Evolutionary conservation across 345 rosid genomes (phyloP), one percentile per base, ranked within the genome.

Genomic region (Dovyalis caffra): DNA sequence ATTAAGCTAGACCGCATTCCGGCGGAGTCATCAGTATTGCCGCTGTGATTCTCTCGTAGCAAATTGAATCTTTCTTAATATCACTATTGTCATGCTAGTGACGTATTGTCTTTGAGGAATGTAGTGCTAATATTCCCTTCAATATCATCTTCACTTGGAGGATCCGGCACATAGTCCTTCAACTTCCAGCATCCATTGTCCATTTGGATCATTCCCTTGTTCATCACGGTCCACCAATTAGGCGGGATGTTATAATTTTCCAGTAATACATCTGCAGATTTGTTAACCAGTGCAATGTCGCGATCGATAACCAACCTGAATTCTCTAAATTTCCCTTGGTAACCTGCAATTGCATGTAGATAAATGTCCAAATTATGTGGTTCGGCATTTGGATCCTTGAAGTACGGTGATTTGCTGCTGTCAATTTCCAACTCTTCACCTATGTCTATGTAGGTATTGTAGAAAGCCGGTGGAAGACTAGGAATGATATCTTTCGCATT

Each of bases 281-380:
- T 68, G 29, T 68, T 68, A 1, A 45, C 1, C 16, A 68, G 58
- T 12, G 71, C 5, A 33, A n/a, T 10, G n/a, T 70, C 64, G 14
- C 33, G 43, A 33, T 53, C 64, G 56, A 70, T 14, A n/a, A 51
- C 71, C 33, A 78, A 47, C 15, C 71, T 53, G 26, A 78, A 77
- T 0, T 71, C 66, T 28, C 53, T 32, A 3, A 21, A 8, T 21
- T 37, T 32, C 56, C 76, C 76, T 26, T 81, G 70, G 11, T 67
- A 14, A 49, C 80, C 78, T n/a, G 83, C 80, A 14, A 82, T 23
- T 47, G 53, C 70, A 61, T 79, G 80, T n/a, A 63, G 21, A 23
- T 82, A 82, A 29, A 23, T 31, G 32, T 78, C 68, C 43, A 78
- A 31, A 31, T 63, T 11, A 68, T 78, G 85, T 12, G 75, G 2